phyloP scores from a whole-genome alignment of 2,329 filamentous ascomycete species.

The Thielaviopsis ethacetica region DNA sequence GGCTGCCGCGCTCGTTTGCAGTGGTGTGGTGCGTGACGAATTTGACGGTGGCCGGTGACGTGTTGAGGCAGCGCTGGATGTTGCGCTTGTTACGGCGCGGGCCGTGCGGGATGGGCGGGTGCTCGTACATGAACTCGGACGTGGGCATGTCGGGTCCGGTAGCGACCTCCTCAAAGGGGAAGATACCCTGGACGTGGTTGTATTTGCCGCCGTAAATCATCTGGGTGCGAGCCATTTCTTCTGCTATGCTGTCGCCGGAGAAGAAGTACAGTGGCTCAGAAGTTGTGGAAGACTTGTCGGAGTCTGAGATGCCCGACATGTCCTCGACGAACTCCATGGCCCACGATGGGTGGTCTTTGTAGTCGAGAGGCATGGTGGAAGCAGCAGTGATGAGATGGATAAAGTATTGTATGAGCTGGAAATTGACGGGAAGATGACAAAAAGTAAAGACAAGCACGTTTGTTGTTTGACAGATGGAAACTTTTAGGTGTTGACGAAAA shows the following conservation, averaged over 20 bases:
- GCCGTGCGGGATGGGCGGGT: not conserved
- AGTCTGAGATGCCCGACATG: not conserved
- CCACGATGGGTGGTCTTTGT: not conserved
- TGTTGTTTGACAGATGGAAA: not conserved
- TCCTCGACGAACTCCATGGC: not conserved
- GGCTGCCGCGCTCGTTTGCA: not conserved
- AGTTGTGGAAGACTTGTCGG: not conserved
- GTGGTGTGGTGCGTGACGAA: not conserved
- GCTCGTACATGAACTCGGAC: not conserved
- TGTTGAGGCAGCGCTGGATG: not conserved
- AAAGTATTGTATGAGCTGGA: not conserved
- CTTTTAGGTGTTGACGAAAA: too few species aligned
- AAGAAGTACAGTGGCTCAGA: not conserved
- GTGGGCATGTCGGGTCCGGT: not conserved
- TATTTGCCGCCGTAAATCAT: not conserved
- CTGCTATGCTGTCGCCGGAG: not conserved
- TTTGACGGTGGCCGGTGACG: not conserved
- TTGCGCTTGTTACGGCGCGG: not conserved
- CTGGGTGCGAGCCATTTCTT: not conserved
- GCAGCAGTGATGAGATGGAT: not conserved
- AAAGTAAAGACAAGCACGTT: not conserved
- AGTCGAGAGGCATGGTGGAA: not conserved
- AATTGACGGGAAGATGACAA: not conserved
- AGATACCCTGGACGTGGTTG: not conserved
- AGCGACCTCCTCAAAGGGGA: not conserved